Percentiles rank a stretch among this genome's conserved stretches.
Evolutionary conservation across 805 yeast species (phyloP).

Genomic region (Nadsonia fulvescens): DNA sequence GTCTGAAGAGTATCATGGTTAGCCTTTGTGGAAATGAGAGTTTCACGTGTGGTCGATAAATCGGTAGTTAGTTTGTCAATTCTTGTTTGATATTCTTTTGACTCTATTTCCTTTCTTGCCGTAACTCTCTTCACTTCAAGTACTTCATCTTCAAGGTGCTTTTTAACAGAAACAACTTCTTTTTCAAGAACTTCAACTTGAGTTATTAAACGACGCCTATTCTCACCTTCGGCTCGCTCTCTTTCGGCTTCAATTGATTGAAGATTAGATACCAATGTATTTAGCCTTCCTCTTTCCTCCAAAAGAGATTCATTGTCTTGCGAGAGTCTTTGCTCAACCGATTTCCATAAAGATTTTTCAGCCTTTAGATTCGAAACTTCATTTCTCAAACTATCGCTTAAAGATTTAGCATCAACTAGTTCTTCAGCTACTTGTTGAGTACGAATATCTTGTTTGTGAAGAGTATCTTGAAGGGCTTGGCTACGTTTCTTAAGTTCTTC

Average conservation of each 20-base stretch:
- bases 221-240: constrained; percentile 30
- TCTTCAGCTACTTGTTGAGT: constrained; percentile 35
- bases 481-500: constrained; percentile 25
- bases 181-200: constrained; percentile 32
- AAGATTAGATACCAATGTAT: constrained; percentile 36
- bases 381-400: constrained; percentile 25
- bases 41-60: constrained; percentile 24
- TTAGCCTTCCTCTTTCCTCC: constrained; percentile 42
- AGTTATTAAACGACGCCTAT: constrained; percentile 29
- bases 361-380: constrained; percentile 31
- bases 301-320: constrained; percentile 34
- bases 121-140: constrained; percentile 34
- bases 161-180: constrained; percentile 27
- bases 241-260: constrained; percentile 48
- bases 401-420: constrained; percentile 32
- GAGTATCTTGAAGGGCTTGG: constrained; percentile 23
- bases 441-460: constrained; percentile 30
- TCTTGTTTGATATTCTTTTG: constrained; percentile 39
- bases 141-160: constrained; percentile 27
- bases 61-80: constrained; percentile 36
- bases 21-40: constrained; percentile 24
- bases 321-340: constrained; percentile 31
- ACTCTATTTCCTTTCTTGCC: constrained; percentile 39
- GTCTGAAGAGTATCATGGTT: constrained; percentile 23
- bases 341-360: constrained; percentile 34